A percentile compares a stretch with the other conserved stretches of the same genome.
phyloP scores from a whole-genome alignment of 352 stramenopile species.

The Globisporangium viniferum region DNA sequence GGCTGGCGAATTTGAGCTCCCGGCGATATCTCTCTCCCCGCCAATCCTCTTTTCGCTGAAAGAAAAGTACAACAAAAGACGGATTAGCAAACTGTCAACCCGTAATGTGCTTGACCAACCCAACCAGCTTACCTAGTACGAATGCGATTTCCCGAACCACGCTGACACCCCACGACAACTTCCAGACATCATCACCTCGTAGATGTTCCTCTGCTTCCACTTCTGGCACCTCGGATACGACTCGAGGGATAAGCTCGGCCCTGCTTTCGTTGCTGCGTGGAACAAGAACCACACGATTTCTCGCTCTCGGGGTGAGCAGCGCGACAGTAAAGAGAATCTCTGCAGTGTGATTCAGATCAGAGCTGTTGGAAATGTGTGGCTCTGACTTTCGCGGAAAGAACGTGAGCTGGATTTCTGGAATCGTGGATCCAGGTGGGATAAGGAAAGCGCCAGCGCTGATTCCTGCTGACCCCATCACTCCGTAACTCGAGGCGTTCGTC shows the following conservation, averaged over 20 bases:
- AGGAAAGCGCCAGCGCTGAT: conserved; percentile 77
- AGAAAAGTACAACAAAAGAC: neutral
- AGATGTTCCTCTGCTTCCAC: conserved; percentile 46
- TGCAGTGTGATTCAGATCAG: conserved; percentile 33
- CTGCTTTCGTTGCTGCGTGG: conserved; percentile 32
- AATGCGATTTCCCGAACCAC: conserved; percentile 57
- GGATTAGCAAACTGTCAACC: neutral
- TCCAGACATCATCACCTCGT: conserved; percentile 50
- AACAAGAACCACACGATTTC: conserved; percentile 46
- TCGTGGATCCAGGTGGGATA: conserved; percentile 55
- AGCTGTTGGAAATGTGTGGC: conserved; percentile 62
- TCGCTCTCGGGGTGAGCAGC: conserved; percentile 51
- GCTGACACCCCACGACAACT: conserved; percentile 53
- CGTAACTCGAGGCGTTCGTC: conserved; percentile 40
- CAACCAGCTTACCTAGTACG: conserved; percentile 32
- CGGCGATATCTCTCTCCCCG: conserved; percentile 42
- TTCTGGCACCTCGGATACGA: conserved; percentile 52
- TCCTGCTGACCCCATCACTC: conserved; percentile 59
- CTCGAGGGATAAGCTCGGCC: conserved; percentile 36
- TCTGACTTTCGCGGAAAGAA: conserved; percentile 85
- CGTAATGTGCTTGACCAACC: neutral
- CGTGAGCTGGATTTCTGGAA: conserved; percentile 86
- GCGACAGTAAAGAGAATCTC: conserved; percentile 84
- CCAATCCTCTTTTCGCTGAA: conserved; percentile 37
- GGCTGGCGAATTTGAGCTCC: conserved; percentile 24